Base-by-base conservation (phyloP, 2,329 filamentous ascomycete species). In the Penicillium sp. region DNA sequence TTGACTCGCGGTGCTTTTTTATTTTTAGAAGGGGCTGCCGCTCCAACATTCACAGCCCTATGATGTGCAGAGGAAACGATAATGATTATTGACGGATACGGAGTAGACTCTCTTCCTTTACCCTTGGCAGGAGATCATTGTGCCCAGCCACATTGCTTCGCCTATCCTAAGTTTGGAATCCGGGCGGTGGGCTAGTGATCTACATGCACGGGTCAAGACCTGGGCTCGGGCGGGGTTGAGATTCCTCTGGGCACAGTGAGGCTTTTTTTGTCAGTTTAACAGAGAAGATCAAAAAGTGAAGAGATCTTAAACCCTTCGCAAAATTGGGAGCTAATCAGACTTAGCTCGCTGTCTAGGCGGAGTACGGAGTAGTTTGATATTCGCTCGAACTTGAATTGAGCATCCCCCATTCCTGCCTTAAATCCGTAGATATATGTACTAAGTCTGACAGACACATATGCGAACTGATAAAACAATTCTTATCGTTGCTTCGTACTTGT, bases 111-210 rank as follows among this genome's bases (percentile, higher is more conserved):
- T n/a, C 10, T 21, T 4, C 16, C 29, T 16, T 14, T 9, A 16
- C 7, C 4, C 7, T 40, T 40, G 13, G 9, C 14, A 39, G 21
- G 14, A 9, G 21, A 11, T 18, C 11, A 21, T 22, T 9, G 29
- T 48, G 27, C 27, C 42, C 18, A 48, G 44, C 50, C 45, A 48
- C 45, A 16, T 36, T 38, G 31, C 45, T 48, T 43, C 44, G 45
- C 45, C 45, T 5, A 43, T 43, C 39, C 45, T 48, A 53, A 40
- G 34, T 51, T 48, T 22, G 5, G 22, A 45, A 43, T 24, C 39
- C 3, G 16, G 36, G 42, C 47, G 7, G 10, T 18, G 40, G 50
- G 29, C 13, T 4, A 13, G 21, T 32, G 34, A 53, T 53, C 45
- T 7, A 3, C 50, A 43, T 48, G 11, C 29, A 21, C 16, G 46